Evolutionary conservation across 345 rosid species (phyloP), one percentile per base, ranked within the genome.

Genomic region (Lepidium didymum): DNA sequence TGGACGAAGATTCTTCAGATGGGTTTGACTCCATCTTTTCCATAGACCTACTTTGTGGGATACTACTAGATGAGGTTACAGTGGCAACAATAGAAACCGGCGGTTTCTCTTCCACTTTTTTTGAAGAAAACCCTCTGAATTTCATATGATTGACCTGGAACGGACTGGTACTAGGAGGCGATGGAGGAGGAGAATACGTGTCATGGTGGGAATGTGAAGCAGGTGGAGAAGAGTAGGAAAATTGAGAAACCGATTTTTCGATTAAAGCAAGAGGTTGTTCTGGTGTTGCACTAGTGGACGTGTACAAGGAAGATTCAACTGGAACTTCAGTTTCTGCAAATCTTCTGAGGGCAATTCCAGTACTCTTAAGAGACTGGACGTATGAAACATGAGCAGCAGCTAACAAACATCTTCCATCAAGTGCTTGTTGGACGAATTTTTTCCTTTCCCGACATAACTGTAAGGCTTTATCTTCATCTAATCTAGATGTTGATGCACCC

Each of bases 371-470:
- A 10, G 93, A 85, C 68, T 89, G 87, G 13, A 94, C 80, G 60
- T 86, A 94, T 15, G 82, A 71, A 55, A 85, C 74, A 42, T 94
- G 99, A 69, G 96, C 81, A 33, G 90, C 87, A 4, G 95, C 96
- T 43, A 94, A 80, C 51, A 87, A 82, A 69, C 91, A 89, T 74
- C 97, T 81, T 13, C 97, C 99, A 81, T 94, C 93, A 5, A 94
- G 95, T 36, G 97, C 96, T 80, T 89, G 97, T 74, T 83, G 75
- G 12, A 94, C 87, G 61, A 75, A 87, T 60, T 87, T 91, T 80
- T 82, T 94, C 74, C 99, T 86, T 58, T 89, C 97, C 6, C 93
- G 83, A 77, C 99, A 94, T 64, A 94, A 82, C 79, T 78, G 87
- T 80, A 94, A 77, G 62, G 95, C 96, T 79, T 86, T 82, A 56